Conservation (phyloP, 108 stramenopile genomes). For the Skeletonema grethae region DNA sequence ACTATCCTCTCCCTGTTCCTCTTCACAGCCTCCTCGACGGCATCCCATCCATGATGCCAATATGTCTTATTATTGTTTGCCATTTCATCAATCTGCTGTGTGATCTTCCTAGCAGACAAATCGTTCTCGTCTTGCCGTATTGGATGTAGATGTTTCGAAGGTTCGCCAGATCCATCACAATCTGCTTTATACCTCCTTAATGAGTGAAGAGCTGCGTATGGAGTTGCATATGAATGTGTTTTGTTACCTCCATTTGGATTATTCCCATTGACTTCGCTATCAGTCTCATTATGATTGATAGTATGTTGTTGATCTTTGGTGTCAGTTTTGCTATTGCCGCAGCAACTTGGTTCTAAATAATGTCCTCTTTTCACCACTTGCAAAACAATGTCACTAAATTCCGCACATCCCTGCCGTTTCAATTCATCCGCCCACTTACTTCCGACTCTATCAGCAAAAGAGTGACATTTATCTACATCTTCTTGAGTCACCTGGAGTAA, state of each 20-base stretch:
- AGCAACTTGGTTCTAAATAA: constrained; percentile 18
- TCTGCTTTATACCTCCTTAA: constrained; percentile 25
- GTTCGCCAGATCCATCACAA: constrained; percentile 37
- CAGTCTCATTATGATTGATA: background rate
- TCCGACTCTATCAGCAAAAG: constrained; percentile 27
- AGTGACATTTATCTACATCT: constrained; percentile 22
- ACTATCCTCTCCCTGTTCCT: constrained; percentile 29
- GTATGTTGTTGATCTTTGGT: background rate
- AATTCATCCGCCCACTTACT: constrained; percentile 20
- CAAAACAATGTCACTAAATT: constrained; percentile 12
- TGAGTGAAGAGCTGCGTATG: constrained; percentile 28
- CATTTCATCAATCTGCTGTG: constrained; percentile 35
- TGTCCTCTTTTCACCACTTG: constrained; percentile 9
- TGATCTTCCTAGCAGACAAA: constrained; percentile 26
- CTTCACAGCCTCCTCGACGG: constrained; percentile 32
- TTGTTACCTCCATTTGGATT: too few relatives aligned
- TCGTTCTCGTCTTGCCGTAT: constrained; percentile 1
- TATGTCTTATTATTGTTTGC: constrained; percentile 1
- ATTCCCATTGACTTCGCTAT: background rate
- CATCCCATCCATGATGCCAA: constrained; percentile 44
- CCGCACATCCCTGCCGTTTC: constrained; percentile 17
- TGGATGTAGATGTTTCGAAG: background rate
- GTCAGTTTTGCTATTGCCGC: background rate
- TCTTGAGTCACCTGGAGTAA: constrained; percentile 7
- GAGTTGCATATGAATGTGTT: constrained; percentile 2